Percentiles rank a stretch among this genome's conserved stretches.
Conservation (phyloP, 1,139 yeast species). For the Blastobotrys aristatus region DNA sequence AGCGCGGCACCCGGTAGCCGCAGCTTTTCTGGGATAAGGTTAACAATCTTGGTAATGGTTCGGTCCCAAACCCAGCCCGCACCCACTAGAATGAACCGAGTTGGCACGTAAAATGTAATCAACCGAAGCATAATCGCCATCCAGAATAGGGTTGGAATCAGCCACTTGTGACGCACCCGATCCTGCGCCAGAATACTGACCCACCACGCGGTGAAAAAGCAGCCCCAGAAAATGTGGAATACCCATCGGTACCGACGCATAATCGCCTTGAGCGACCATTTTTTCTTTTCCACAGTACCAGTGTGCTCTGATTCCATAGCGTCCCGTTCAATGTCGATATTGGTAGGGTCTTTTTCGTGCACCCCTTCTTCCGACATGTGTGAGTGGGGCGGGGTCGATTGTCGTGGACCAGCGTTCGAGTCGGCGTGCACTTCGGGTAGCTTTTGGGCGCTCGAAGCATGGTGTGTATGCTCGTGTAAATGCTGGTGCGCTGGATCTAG, state of each 20-base stretch:
- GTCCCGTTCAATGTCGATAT: conserved; percentile 17
- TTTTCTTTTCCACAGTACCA: conserved; percentile 8
- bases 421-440: conserved; percentile 26
- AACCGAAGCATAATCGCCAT: conserved; percentile 50
- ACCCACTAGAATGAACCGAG: conserved; percentile 34
- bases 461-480: conserved; percentile 28
- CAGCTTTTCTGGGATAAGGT: conserved; percentile 38
- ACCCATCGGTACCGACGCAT: conserved; percentile 25
- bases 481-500: conserved; percentile 32
- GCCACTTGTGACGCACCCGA: conserved; percentile 52
- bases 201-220: conserved; percentile 66
- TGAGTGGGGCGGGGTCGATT: conserved; percentile 12
- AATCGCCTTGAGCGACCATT: conserved; percentile 10
- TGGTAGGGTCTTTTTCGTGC: conserved; percentile 15
- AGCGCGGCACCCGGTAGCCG: conserved; percentile 45
- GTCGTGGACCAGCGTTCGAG: conserved; percentile 24
- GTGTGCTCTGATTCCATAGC: background rate
- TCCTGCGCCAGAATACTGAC: conserved; percentile 51
- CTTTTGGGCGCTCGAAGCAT: conserved; percentile 24
- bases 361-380: conserved; percentile 13
- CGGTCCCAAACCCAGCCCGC: conserved; percentile 42
- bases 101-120: conserved; percentile 49
- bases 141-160: conserved; percentile 59
- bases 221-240: conserved; percentile 30
- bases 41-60: conserved; percentile 40